phyloP scores from a whole-genome alignment of 345 rosid genomes.

The Aethionema arabicum region DNA sequence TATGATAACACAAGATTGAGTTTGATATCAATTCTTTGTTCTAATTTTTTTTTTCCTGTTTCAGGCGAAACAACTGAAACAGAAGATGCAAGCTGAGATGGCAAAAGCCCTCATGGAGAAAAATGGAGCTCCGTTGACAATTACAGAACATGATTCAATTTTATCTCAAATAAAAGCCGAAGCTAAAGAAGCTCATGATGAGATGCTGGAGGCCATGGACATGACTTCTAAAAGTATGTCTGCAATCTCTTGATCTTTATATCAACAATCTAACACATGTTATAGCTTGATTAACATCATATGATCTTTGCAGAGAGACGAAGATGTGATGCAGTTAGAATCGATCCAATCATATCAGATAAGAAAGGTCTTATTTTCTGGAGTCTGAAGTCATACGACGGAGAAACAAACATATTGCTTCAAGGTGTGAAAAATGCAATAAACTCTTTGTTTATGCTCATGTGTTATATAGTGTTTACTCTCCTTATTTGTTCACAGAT shows the following conservation, averaged over 20 bases:
- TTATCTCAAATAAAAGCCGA: slow-evolving; percentile 54
- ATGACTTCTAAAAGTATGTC: slow-evolving; percentile 49
- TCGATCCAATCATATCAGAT: slow-evolving; percentile 50
- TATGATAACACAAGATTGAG: background rate
- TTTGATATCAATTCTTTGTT: background rate
- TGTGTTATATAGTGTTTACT: background rate
- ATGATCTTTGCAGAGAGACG: slow-evolving; percentile 38
- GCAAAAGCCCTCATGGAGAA: slow-evolving; percentile 55
- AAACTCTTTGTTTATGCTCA: slow-evolving; percentile 3
- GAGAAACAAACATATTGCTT: slow-evolving; percentile 49
- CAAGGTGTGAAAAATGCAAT: slow-evolving; percentile 52
- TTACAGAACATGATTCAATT: slow-evolving; percentile 56
- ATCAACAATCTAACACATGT: background rate
- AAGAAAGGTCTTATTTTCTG: slow-evolving; percentile 52
- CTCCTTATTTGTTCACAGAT: slow-evolving; percentile 40
- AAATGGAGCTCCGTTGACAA: slow-evolving; percentile 51
- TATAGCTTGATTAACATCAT: background rate
- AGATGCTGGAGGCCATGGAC: slow-evolving; percentile 49
- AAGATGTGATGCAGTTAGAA: slow-evolving; percentile 72
- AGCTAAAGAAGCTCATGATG: slow-evolving; percentile 58
- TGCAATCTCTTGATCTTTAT: background rate
- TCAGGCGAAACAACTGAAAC: slow-evolving; percentile 63
- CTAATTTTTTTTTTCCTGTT: background rate
- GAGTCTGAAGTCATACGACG: slow-evolving; percentile 50
- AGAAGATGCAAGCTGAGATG: slow-evolving; percentile 55